A percentile compares a stretch with the other conserved stretches of the same genome.
Conservation (phyloP, 1,284 basidiomycete genomes). For the Cystobasidiaceae sp. region DNA sequence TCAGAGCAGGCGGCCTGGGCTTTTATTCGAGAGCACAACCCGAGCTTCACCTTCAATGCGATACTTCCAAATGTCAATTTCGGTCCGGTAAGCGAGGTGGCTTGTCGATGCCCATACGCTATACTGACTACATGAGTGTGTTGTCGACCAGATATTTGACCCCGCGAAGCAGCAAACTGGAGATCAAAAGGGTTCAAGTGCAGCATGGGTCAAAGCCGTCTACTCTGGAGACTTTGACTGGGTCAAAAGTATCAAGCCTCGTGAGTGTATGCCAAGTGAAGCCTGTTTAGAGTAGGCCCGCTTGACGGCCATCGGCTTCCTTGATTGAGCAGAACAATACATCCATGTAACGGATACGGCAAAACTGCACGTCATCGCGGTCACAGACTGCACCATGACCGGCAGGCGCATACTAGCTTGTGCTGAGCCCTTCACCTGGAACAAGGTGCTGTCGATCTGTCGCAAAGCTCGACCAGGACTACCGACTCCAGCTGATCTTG, state of each 20-base stretch:
- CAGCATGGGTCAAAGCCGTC: conserved; percentile 1
- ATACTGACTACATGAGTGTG: too few species aligned
- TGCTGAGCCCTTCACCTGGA: conserved; percentile 27
- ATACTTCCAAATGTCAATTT: conserved; percentile 24
- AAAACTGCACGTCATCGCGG: conserved; percentile 25
- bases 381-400: conserved; percentile 13
- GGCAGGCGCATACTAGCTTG: conserved; percentile 27
- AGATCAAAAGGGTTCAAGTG: not conserved
- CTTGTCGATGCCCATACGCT: not conserved
- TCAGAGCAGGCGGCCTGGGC: conserved; percentile 31
- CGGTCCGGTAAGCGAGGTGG: not conserved
- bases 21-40: conserved; percentile 29
- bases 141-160: conserved; percentile 19
- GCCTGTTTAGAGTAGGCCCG: too few species aligned
- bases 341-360: conserved; percentile 28
- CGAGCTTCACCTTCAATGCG: conserved; percentile 24
- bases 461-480: conserved; percentile 17
- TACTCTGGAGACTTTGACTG: not conserved
- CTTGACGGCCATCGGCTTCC: too few species aligned
- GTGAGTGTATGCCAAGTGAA: too few species aligned
- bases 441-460: conserved; percentile 24
- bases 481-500: not conserved
- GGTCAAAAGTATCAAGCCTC: not conserved
- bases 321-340: conserved; percentile 12
- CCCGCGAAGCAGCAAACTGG: conserved; percentile 6